phyloP scores from a whole-genome alignment of 257 asterid genomes.

The Cruciata laevipes region DNA sequence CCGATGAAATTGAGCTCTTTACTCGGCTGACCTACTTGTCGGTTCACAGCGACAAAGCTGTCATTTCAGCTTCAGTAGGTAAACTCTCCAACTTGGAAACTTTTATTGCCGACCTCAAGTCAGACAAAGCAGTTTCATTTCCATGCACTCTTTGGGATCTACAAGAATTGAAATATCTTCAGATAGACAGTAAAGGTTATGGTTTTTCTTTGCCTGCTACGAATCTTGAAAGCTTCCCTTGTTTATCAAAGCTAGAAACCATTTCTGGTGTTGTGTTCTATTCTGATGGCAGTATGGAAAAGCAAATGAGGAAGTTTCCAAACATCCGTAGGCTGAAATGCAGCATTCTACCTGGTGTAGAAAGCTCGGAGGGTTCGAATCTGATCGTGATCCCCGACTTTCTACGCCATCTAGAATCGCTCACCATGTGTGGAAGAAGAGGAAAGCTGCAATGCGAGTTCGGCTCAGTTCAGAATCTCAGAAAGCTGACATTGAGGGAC shows the following conservation, averaged over 20 bases:
- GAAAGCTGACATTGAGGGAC: background rate
- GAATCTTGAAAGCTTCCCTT: background rate
- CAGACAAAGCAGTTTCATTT: background rate
- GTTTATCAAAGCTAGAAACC: background rate
- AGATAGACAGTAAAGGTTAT: background rate
- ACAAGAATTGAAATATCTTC: background rate
- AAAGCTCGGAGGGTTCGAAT: background rate
- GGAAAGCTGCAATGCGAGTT: background rate
- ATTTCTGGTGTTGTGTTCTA: background rate
- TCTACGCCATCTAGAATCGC: background rate
- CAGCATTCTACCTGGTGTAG: background rate
- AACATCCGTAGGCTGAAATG: conserved; percentile 3
- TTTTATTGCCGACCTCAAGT: background rate
- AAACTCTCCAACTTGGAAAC: conserved; percentile 6
- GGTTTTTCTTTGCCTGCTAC: background rate
- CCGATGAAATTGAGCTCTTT: background rate
- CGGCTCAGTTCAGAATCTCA: background rate
- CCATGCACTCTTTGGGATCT: conserved; percentile 1
- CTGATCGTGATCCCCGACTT: background rate
- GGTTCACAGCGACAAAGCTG: background rate
- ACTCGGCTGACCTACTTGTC: conserved; percentile 5
- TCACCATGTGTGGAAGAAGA: background rate
- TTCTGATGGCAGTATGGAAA: background rate
- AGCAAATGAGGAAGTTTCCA: background rate
- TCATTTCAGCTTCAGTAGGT: background rate